phyloP scores from a whole-genome alignment of 495 filamentous ascomycete species.

The Talaromyces adpressus region DNA sequence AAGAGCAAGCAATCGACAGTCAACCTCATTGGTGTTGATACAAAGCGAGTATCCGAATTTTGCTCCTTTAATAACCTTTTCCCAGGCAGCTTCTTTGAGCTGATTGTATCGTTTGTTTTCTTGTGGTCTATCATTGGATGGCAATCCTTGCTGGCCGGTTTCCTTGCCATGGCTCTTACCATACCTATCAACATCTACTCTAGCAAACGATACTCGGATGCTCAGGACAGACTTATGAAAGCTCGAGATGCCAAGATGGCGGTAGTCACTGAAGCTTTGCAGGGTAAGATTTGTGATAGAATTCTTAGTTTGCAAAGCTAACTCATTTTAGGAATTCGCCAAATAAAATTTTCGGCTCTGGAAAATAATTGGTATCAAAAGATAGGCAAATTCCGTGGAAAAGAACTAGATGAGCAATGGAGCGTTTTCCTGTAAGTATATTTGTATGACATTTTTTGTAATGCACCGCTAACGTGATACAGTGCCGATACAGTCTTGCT shows the following conservation, averaged over 20 bases:
- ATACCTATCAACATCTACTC: slow-evolving; percentile 64
- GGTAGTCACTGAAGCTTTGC: slow-evolving; percentile 71
- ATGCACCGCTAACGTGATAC: neutral
- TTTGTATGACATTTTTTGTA: slow-evolving; percentile 41
- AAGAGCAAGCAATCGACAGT: slow-evolving; percentile 70
- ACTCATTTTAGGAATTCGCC: slow-evolving; percentile 47
- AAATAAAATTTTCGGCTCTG: slow-evolving; percentile 84
- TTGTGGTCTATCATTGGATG: slow-evolving; percentile 66
- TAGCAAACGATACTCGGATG: slow-evolving; percentile 56
- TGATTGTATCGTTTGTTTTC: slow-evolving; percentile 59
- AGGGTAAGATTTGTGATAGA: slow-evolving; percentile 33
- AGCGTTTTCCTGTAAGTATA: slow-evolving; percentile 22
- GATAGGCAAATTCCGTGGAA: slow-evolving; percentile 56
- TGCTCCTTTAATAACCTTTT: slow-evolving; percentile 59
- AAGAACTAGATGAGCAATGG: slow-evolving; percentile 62
- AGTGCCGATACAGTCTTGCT: neutral
- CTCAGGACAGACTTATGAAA: slow-evolving; percentile 73
- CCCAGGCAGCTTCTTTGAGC: slow-evolving; percentile 40
- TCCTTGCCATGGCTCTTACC: slow-evolving; percentile 54
- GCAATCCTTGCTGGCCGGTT: slow-evolving; percentile 60
- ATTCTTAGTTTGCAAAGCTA: neutral
- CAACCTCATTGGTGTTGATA: slow-evolving; percentile 75
- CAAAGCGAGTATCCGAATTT: slow-evolving; percentile 66
- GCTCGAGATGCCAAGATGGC: slow-evolving; percentile 70
- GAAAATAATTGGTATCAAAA: slow-evolving; percentile 74